Percentiles rank a stretch among this genome's conserved stretches.
Conservation (phyloP, 176 grass and related monocot species). For the Oryza meridionalis region DNA sequence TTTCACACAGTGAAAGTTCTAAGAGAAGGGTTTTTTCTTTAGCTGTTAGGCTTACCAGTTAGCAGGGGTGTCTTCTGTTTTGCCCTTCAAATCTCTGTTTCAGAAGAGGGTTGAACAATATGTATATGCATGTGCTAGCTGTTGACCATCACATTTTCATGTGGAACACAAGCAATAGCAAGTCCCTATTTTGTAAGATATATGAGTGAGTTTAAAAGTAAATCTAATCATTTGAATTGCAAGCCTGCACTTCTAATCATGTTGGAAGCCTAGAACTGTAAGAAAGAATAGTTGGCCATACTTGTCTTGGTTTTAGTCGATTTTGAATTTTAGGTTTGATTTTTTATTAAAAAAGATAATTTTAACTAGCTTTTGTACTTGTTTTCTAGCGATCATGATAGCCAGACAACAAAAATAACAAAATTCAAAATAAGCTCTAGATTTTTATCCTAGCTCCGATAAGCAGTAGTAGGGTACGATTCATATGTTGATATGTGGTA, state of each 20-base stretch:
- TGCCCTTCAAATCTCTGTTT: slow-evolving; percentile 2
- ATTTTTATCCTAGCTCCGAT: not conserved
- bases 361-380: not conserved
- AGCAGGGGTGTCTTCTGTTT: slow-evolving; percentile 19
- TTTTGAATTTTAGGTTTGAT: not conserved
- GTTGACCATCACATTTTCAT: slow-evolving; percentile 4
- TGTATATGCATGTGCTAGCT: not conserved
- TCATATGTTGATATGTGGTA: no score
- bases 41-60: slow-evolving; percentile 1
- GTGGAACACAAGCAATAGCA: not conserved
- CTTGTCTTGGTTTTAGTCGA: not conserved
- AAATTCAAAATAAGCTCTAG: not conserved
- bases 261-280: not conserved
- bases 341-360: not conserved
- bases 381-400: not conserved
- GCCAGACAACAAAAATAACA: not conserved
- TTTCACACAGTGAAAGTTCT: slow-evolving; percentile 27
- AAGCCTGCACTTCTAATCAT: not conserved
- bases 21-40: not conserved
- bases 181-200: not conserved
- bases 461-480: not conserved
- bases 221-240: not conserved
- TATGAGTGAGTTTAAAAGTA: not conserved
- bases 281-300: not conserved
- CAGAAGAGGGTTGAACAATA: not conserved